Evolutionary conservation across 2,329 filamentous ascomycete species (phyloP), one percentile per base, ranked within the genome.

Genomic region (Trichoderma oligosporum): DNA sequence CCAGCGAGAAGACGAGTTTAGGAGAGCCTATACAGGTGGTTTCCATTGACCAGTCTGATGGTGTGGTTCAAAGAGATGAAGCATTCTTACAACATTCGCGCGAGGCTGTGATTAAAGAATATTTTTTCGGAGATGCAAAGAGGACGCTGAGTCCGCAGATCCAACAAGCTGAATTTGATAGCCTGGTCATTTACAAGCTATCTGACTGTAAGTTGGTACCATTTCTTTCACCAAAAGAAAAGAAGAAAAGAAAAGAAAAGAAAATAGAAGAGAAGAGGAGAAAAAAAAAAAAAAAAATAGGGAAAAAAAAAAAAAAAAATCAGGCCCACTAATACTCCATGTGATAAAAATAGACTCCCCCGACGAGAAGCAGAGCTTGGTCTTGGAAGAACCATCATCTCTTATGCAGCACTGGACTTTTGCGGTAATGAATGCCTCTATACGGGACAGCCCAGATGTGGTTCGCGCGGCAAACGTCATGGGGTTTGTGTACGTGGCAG

Each of bases 401-500:
- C 77, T 82, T 22, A 84, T 97, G 73, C 82, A 90, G 61, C 91
- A 96, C 67, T 89, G 87, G 69, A 81, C 96, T 0, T 76, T 97
- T 7, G 91, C 93, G 0, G 86, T 99, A 53, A 91, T 95, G 72
- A 85, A 91, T 67, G 91, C 88, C 44, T 80, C 83, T 2, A 73
- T 82, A 0, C 85, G 82, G 45, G 91, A 94, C 60, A 75, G 82
- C 1, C 81, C 87, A 6, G 85, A 89, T 46, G 81, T 83, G 1
- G 85, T 97, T 42, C 82, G 90, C 11, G 87, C 92, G 64, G 85
- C 91, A 7, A 88, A 87, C 56, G 86, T 97, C 27, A 88, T 95
- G 81, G 94, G 94, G 0, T 99, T 96, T 67, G 82, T 97, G 27
- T 97, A 96, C 67, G 88, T 97, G 14, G 87, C 90, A 1, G 90